These are phyloP conservation scores for Hanseniaspora clermontiae DNA, from an alignment of 805 yeast species.

Conservation along the genomic window DNA sequence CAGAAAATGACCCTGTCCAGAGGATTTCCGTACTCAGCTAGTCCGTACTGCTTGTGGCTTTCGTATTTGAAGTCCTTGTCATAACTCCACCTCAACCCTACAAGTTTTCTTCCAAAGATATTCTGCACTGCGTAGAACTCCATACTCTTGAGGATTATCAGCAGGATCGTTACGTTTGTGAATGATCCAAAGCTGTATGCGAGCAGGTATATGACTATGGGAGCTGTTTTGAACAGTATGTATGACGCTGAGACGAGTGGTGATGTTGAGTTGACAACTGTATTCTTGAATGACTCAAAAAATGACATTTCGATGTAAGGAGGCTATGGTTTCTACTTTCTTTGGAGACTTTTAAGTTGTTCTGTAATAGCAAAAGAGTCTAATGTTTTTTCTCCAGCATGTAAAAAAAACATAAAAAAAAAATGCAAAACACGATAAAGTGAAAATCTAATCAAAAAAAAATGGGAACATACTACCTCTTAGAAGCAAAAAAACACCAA, in stretches of 20 bases:
- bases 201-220: conserved; percentile 25
- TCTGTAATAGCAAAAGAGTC: too few relatives aligned
- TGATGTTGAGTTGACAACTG: conserved; percentile 27
- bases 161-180: conserved; percentile 52
- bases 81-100: conserved; percentile 96
- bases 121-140: conserved; percentile 93
- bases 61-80: conserved; percentile 36
- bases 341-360: background rate
- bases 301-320: background rate
- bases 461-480: background rate
- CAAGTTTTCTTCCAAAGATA: conserved; percentile 76
- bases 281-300: conserved; percentile 20
- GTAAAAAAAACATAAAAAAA: too few relatives aligned
- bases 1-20: conserved; percentile 3
- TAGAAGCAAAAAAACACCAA: too few relatives aligned
- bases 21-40: conserved; percentile 23
- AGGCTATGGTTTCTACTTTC: too few relatives aligned
- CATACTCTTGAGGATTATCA: conserved; percentile 64
- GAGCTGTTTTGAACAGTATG: conserved; percentile 24
- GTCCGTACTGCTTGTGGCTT: conserved; percentile 30
- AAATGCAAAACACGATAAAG: background rate
- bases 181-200: conserved; percentile 17
- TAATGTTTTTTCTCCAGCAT: too few relatives aligned
- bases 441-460: background rate
- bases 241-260: conserved; percentile 25